Evolutionary conservation across 2,329 filamentous ascomycete species (phyloP).

Genomic region (Verticillium albo-atrum): DNA sequence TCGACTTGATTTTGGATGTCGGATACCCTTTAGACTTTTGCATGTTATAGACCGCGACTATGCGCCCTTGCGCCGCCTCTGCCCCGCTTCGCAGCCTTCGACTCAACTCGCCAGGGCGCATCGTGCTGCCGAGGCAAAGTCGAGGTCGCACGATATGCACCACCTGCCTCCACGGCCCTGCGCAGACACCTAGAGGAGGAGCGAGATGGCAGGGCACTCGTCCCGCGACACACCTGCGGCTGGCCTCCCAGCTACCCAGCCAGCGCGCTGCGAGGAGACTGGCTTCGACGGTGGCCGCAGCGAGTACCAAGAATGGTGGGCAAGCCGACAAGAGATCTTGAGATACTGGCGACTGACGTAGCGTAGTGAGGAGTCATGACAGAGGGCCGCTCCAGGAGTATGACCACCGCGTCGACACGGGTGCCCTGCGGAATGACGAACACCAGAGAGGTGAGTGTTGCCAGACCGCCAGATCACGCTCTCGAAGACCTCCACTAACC

Average conservation of each 20-base stretch:
- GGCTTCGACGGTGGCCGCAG: constrained; percentile 9
- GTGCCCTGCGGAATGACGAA: constrained; percentile 76
- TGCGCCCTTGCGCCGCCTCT: constrained; percentile 3
- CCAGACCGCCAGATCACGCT: not conserved
- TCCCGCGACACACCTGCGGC: not conserved
- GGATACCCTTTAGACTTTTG: not conserved
- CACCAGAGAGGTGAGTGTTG: constrained; percentile 70
- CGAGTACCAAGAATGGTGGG: constrained; percentile 4
- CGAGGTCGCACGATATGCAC: not conserved
- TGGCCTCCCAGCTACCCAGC: not conserved
- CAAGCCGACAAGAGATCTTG: not conserved
- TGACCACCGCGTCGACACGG: constrained; percentile 70
- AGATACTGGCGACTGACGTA: not conserved
- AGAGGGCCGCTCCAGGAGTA: constrained; percentile 84
- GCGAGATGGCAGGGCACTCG: not conserved
- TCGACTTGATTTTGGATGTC: not conserved
- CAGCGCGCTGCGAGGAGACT: constrained; percentile 2
- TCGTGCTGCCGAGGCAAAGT: not conserved
- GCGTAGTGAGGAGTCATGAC: constrained; percentile 18
- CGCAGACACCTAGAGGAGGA: not conserved
- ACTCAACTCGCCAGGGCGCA: constrained; percentile 1
- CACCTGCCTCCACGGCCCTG: not conserved
- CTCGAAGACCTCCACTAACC: constrained; percentile 4
- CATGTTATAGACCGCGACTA: constrained; percentile 1
- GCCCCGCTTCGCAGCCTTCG: constrained; percentile 2